Conservation (phyloP, 805 yeast species). For the Candida stauntonica region DNA sequence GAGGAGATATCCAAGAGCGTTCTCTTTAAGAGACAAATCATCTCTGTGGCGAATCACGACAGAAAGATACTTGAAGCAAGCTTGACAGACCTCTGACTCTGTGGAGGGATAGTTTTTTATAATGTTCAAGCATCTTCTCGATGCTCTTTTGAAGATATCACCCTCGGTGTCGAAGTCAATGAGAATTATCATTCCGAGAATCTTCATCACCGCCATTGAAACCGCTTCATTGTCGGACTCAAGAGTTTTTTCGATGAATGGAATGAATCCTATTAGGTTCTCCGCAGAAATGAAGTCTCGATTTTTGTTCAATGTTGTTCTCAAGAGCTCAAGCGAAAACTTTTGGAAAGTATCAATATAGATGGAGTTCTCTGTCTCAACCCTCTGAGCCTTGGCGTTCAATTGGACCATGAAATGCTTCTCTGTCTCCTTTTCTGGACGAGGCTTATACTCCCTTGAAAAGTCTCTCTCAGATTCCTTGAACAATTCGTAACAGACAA, state of each 20-base stretch:
- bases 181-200: conserved; percentile 55
- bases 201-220: conserved; percentile 59
- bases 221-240: conserved; percentile 72
- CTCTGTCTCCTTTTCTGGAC: conserved; percentile 38
- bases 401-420: conserved; percentile 74
- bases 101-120: conserved; percentile 77
- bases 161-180: conserved; percentile 54
- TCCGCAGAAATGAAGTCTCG: conserved; percentile 52
- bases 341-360: conserved; percentile 63
- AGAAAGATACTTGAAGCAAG: conserved; percentile 69
- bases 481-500: conserved; percentile 71
- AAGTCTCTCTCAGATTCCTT: conserved; percentile 41
- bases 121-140: conserved; percentile 55
- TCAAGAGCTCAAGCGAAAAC: conserved; percentile 70
- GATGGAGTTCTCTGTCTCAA: conserved; percentile 50
- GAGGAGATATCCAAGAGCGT: conserved; percentile 69
- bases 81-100: conserved; percentile 73
- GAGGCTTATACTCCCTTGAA: conserved; percentile 18
- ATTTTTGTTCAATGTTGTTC: conserved; percentile 65
- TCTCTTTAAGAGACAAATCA: conserved; percentile 59
- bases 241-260: conserved; percentile 59
- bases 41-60: conserved; percentile 65
- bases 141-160: conserved; percentile 51
- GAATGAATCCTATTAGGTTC: conserved; percentile 69
- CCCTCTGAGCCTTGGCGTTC: conserved; percentile 51